These are phyloP conservation scores for Geranium rotundifolium DNA, from an alignment of 345 rosid species.

Conservation along the genomic window DNA sequence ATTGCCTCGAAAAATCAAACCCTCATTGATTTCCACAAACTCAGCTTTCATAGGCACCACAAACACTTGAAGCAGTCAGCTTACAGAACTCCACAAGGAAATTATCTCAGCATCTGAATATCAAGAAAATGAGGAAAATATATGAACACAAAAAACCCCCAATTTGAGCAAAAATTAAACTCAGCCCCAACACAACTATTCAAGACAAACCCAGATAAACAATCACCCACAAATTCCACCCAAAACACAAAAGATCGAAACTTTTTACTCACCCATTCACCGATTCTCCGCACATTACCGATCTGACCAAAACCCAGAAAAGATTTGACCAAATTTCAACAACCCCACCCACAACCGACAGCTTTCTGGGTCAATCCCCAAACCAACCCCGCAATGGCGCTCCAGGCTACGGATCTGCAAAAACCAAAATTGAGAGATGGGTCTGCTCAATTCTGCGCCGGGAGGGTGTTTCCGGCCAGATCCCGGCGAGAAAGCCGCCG, in stretches of 20 bases:
- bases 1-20: constrained; percentile 19
- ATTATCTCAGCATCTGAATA: background rate
- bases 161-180: background rate
- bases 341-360: background rate
- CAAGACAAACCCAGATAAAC: background rate
- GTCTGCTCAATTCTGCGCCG: constrained; percentile 5
- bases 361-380: background rate
- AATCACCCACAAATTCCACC: background rate
- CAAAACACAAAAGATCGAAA: background rate
- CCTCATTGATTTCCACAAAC: constrained; percentile 12
- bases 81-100: background rate
- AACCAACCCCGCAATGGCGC: background rate
- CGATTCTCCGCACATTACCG: constrained; percentile 6
- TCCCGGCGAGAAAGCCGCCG: constrained; percentile 23
- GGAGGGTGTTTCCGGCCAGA: constrained; percentile 17
- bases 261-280: background rate
- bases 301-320: constrained; percentile 19
- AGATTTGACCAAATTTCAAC: background rate
- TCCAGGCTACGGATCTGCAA: background rate
- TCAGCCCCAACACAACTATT: background rate
- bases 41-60: background rate
- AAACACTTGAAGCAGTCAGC: background rate
- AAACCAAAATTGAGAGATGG: background rate
- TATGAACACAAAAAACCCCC: background rate
- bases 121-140: too few species aligned